Base-by-base conservation (phyloP, 1,139 yeast genomes). In the Yamadazyma dendronema region DNA sequence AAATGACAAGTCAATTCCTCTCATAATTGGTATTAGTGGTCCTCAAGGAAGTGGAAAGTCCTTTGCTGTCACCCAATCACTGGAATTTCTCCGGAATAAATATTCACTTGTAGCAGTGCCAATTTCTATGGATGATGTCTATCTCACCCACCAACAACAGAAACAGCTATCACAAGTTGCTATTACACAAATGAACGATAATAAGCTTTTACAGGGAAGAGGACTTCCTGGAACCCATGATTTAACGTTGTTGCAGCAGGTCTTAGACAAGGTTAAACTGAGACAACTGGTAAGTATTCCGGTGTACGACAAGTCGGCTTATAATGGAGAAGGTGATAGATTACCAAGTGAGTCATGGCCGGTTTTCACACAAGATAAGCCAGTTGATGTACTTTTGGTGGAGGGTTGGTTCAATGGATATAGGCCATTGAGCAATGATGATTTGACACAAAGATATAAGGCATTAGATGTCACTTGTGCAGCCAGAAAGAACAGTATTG, bases 401-500 rank as follows among this genome's bases (percentile, higher is more conserved):
- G 98, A 92, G 62, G 98, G 98, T 2, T 92, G 98, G 98, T 88
- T 90, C 60, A 76, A 81, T 17, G 97, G 97, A 2, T 90, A 79
- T 57, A 48, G 54, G 24, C 74, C 90, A 2, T 49, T 67, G n/a
- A n/a, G n/a, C n/a, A n/a, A n/a, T n/a, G n/a, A n/a, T n/a, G n/a
- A n/a, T n/a, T n/a, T n/a, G n/a, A n/a, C n/a, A n/a, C n/a, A n/a
- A n/a, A n/a, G n/a, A n/a, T n/a, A n/a, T n/a, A n/a, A n/a, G n/a
- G n/a, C n/a, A n/a, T n/a, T n/a, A n/a, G n/a, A n/a, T n/a, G n/a
- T 47, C 3, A 46, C 52, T 15, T 47, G 54, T 2, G 44, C 48
- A 1, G 46, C 67, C 14, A 61, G 55, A 30, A 43, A 45, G 7
- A 56, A 60, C 41, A 47, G 39, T 13, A 36, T 63, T 33, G 53